phyloP scores from a whole-genome alignment of 306 rosid species.

The Cyclanthera cordifolia region DNA sequence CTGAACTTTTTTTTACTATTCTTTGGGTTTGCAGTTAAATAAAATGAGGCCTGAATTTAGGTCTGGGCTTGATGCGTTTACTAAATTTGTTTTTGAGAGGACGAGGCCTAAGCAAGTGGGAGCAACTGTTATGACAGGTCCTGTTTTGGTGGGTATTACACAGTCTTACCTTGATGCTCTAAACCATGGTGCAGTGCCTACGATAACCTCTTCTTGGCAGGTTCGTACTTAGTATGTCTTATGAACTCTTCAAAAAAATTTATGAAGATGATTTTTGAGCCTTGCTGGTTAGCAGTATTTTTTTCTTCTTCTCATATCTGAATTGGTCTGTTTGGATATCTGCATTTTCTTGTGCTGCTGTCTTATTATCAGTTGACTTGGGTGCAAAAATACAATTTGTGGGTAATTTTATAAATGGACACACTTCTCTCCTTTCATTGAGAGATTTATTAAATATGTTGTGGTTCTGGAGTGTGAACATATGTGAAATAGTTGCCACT shows the following conservation, averaged over 20 bases:
- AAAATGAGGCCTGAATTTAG: constrained; percentile 82
- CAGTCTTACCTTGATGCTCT: constrained; percentile 84
- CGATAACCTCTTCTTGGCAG: constrained; percentile 97
- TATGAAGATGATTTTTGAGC: not conserved
- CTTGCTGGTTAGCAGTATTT: not conserved
- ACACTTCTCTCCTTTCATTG: not conserved
- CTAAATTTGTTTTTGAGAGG: constrained; percentile 80
- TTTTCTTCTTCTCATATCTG: not conserved
- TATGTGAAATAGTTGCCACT: not conserved
- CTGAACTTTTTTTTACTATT: not conserved
- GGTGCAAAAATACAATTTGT: not conserved
- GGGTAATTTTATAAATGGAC: not conserved
- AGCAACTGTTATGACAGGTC: constrained; percentile 91
- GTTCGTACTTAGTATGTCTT: constrained; percentile 34
- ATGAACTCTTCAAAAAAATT: not conserved
- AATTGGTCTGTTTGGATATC: not conserved
- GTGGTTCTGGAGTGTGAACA: not conserved
- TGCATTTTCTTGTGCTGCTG: not conserved
- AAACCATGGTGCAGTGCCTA: constrained; percentile 93
- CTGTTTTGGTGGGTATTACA: constrained; percentile 69
- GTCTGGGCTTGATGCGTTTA: constrained; percentile 66
- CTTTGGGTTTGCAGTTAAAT: constrained; percentile 36
- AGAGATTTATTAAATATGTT: not conserved
- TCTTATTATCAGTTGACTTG: not conserved
- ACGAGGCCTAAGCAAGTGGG: constrained; percentile 96